Evolutionary conservation across 148 eudicot genomes (phyloP).

Genomic region (Talinum fruticosum): DNA sequence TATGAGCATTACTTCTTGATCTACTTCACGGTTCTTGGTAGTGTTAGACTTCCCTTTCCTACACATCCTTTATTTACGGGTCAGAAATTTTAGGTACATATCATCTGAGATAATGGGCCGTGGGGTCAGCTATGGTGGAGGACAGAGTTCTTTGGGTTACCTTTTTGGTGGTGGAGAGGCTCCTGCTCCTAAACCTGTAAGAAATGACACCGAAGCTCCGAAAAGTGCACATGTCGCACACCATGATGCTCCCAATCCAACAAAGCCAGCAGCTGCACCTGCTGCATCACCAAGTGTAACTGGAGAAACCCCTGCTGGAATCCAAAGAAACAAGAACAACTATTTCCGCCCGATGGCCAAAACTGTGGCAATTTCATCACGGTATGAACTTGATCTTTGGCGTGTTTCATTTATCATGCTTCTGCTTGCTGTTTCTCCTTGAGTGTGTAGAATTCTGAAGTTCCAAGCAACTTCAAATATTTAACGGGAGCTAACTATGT

Average conservation of each 20-base stretch:
- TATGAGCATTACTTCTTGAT: background rate
- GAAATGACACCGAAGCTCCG: constrained; percentile 23
- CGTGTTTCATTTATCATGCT: background rate
- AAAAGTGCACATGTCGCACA: constrained; percentile 16
- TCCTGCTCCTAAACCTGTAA: constrained; percentile 25
- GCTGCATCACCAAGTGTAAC: constrained; percentile 15
- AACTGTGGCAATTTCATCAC: constrained; percentile 44
- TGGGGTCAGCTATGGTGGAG: constrained; percentile 74
- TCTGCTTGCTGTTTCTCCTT: background rate
- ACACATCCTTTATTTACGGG: background rate
- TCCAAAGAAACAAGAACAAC: constrained; percentile 32
- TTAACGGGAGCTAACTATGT: no score
- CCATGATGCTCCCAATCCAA: constrained; percentile 26
- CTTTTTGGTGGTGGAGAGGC: constrained; percentile 42
- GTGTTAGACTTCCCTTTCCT: background rate
- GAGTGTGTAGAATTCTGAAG: background rate
- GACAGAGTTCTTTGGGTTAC: constrained; percentile 61
- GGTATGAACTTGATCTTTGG: constrained; percentile 14
- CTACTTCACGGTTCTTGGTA: background rate
- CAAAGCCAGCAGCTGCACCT: constrained; percentile 31
- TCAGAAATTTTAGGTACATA: constrained; percentile 7
- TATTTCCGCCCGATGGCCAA: constrained; percentile 39
- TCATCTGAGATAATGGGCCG: constrained; percentile 41
- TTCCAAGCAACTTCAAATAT: background rate
- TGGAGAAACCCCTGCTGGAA: constrained; percentile 37